A percentile compares a stretch with the other conserved stretches of the same genome.
Evolutionary conservation across 306 rosid genomes (phyloP).

Genomic region (Arachis stenosperma): DNA sequence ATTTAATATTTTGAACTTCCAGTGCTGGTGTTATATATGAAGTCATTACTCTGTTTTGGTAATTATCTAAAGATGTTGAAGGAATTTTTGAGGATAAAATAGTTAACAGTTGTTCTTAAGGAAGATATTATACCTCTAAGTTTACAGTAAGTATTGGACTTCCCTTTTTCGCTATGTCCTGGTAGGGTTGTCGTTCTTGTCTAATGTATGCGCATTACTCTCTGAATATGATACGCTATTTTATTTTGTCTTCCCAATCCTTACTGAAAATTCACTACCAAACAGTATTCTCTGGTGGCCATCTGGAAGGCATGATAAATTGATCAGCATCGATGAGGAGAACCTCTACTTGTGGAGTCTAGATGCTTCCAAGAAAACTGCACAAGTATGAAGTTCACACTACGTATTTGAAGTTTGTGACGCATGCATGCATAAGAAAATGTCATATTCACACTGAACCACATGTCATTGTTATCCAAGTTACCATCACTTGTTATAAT

Average conservation of each 20-base stretch:
- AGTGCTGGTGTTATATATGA: too few species aligned
- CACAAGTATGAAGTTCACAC: constrained; percentile 64
- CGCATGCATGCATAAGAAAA: not conserved
- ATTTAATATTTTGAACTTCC: too few species aligned
- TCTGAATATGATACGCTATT: constrained; percentile 12
- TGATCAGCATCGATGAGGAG: constrained; percentile 90
- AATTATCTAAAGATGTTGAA: constrained; percentile 13
- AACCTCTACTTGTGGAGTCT: constrained; percentile 81
- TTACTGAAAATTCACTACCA: constrained; percentile 33
- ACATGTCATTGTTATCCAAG: constrained; percentile 16
- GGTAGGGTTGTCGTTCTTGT: constrained; percentile 16
- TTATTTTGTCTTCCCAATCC: constrained; percentile 32
- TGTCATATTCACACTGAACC: constrained; percentile 5
- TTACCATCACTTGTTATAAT: not conserved
- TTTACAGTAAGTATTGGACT: not conserved
- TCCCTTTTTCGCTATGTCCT: not conserved
- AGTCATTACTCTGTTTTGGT: not conserved
- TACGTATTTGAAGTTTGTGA: constrained; percentile 29
- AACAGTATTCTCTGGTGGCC: constrained; percentile 98
- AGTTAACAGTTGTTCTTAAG: constrained; percentile 1
- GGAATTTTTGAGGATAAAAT: constrained; percentile 25
- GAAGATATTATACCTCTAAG: constrained; percentile 14
- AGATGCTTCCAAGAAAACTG: constrained; percentile 82
- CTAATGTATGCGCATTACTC: constrained; percentile 11
- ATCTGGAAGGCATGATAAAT: constrained; percentile 88